Evolutionary conservation across 805 yeast genomes (phyloP).

Genomic region (Teunomyces pallodes): DNA sequence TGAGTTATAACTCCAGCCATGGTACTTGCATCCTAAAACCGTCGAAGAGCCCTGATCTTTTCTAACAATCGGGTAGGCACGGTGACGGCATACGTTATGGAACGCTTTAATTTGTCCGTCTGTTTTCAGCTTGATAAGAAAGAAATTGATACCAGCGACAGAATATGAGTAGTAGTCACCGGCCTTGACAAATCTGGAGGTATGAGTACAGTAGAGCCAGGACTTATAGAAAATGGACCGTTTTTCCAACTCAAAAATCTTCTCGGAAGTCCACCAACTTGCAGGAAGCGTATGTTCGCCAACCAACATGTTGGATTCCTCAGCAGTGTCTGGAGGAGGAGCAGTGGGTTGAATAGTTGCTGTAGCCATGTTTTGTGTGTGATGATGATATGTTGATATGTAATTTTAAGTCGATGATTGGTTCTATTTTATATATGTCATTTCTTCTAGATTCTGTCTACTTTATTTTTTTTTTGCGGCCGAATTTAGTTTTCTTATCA

Average conservation of each 20-base stretch:
- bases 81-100: constrained; percentile 64
- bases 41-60: constrained; percentile 59
- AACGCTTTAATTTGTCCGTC: constrained; percentile 52
- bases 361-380: constrained; percentile 15
- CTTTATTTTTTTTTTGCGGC: neutral
- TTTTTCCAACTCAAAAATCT: constrained; percentile 56
- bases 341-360: constrained; percentile 19
- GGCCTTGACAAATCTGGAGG: constrained; percentile 51
- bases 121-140: constrained; percentile 51
- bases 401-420: neutral
- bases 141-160: constrained; percentile 53
- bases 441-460: too few species aligned
- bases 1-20: constrained; percentile 65
- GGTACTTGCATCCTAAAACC: constrained; percentile 59
- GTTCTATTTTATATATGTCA: neutral
- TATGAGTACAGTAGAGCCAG: constrained; percentile 55
- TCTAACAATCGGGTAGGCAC: constrained; percentile 61
- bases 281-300: constrained; percentile 55
- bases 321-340: constrained; percentile 17
- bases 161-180: constrained; percentile 56
- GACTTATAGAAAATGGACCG: constrained; percentile 55
- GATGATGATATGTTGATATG: neutral
- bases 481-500: neutral
- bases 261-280: constrained; percentile 64
- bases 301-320: constrained; percentile 16